Conservation (phyloP, 2,329 filamentous ascomycete species). For the Bipolaris oryzae region DNA sequence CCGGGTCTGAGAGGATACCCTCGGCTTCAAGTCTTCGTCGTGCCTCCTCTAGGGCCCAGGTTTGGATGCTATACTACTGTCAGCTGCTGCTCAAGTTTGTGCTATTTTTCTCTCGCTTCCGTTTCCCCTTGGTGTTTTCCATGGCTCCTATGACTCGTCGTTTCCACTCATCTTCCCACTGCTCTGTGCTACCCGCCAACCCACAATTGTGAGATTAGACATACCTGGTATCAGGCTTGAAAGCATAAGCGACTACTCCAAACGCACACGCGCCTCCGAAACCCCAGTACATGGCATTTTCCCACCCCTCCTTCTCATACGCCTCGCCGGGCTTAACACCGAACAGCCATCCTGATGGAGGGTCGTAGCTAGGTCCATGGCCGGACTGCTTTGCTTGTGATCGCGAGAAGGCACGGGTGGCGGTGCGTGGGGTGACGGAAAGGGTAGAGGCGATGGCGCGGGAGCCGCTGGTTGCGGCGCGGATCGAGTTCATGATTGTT, state of each 20-base stretch:
- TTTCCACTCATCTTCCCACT: neutral
- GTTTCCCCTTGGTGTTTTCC: neutral
- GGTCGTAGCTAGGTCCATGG: constrained; percentile 82
- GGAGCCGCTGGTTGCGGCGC: constrained; percentile 32
- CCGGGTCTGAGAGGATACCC: constrained; percentile 85
- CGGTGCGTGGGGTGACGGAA: constrained; percentile 18
- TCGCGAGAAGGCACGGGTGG: constrained; percentile 34
- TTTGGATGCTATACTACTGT: constrained; percentile 78
- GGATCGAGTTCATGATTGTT: constrained; percentile 35
- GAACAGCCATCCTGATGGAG: constrained; percentile 89
- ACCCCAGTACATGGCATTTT: constrained; percentile 82
- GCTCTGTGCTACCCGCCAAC: neutral
- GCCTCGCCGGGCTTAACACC: constrained; percentile 95
- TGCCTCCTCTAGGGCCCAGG: constrained; percentile 97
- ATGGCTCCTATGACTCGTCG: neutral
- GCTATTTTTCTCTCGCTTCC: neutral
- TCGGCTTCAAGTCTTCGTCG: constrained; percentile 93
- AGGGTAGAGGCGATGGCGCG: constrained; percentile 28
- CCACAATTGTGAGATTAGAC: constrained; percentile 51
- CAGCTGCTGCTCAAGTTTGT: constrained; percentile 15
- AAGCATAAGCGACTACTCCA: constrained; percentile 82
- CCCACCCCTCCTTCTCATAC: constrained; percentile 95
- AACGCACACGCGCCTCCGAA: constrained; percentile 79
- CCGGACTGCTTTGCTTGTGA: constrained; percentile 24
- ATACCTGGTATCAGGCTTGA: constrained; percentile 98